Percentiles rank a stretch among this genome's conserved stretches.
Evolutionary conservation across 2,329 filamentous ascomycete genomes (phyloP).

Genomic region (Cercospora sp.): DNA sequence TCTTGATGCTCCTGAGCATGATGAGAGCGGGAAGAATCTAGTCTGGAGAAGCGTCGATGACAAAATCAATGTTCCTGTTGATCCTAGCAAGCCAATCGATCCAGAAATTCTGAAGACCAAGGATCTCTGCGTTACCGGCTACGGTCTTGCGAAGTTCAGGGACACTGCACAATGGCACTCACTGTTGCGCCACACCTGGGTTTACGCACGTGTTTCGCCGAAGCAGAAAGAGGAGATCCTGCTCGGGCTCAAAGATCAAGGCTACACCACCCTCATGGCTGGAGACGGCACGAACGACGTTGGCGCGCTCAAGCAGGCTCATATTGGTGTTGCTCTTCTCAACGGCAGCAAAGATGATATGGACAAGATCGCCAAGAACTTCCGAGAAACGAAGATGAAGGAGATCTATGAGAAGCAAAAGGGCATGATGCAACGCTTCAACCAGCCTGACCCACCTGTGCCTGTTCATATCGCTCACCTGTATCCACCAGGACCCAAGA

Average conservation of each 20-base stretch:
- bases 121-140: constrained; percentile 94
- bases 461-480: constrained; percentile 90
- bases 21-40: constrained; percentile 74
- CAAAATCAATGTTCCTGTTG: constrained; percentile 79
- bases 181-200: constrained; percentile 87
- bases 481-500: constrained; percentile 84
- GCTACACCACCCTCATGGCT: constrained; percentile 98
- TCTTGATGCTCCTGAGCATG: constrained; percentile 89
- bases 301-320: constrained; percentile 94
- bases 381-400: constrained; percentile 95
- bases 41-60: constrained; percentile 97
- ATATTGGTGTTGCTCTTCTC: constrained; percentile 92
- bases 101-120: constrained; percentile 77
- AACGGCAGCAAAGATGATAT: constrained; percentile 93
- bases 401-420: constrained; percentile 97
- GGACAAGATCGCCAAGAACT: constrained; percentile 86
- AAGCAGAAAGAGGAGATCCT: constrained; percentile 99
- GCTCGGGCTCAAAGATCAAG: constrained; percentile 91
- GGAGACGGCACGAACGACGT: constrained; percentile 98
- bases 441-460: constrained; percentile 87
- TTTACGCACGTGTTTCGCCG: constrained; percentile 95
- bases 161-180: constrained; percentile 73
- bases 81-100: constrained; percentile 78
- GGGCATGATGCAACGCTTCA: constrained; percentile 89
- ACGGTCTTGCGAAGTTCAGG: constrained; percentile 86